These are phyloP conservation scores for Ophiostoma quercus DNA, from an alignment of 2,329 filamentous ascomycete genomes.

Conservation along the genomic window DNA sequence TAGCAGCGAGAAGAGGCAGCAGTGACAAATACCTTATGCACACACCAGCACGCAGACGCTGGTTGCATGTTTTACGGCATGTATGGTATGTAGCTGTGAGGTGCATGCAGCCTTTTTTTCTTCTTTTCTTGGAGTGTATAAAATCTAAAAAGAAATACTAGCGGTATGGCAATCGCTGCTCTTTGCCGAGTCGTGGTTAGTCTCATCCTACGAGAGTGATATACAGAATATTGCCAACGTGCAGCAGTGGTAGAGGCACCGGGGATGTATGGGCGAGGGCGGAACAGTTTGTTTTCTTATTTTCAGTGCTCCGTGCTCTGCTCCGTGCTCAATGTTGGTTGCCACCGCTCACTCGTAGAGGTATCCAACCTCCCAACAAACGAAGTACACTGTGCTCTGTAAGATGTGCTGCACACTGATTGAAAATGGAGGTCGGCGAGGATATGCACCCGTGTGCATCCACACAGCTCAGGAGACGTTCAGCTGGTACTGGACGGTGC, in stretches of 20 bases:
- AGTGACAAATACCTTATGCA: conserved; percentile 9
- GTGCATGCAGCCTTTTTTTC: not conserved
- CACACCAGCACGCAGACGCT: not conserved
- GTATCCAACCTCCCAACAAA: too few relatives aligned
- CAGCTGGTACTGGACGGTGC: not conserved
- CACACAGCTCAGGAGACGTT: not conserved
- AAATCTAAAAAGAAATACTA: not conserved
- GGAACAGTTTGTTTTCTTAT: not conserved
- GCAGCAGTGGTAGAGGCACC: not conserved
- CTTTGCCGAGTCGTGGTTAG: not conserved
- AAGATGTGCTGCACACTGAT: not conserved
- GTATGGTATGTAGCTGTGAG: not conserved
- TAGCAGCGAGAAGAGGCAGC: not conserved
- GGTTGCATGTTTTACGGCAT: not conserved
- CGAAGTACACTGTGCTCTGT: not conserved
- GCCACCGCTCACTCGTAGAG: not conserved
- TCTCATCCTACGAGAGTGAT: not conserved
- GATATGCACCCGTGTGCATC: not conserved
- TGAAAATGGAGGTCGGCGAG: not conserved
- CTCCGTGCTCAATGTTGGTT: not conserved
- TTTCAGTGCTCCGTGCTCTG: not conserved
- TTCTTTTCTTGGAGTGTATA: not conserved
- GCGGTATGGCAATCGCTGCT: not conserved
- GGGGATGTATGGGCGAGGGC: not conserved
- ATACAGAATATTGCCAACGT: not conserved